These are phyloP conservation scores for Pleurozium schreberi DNA, from an alignment of 225 moss, liverwort and hornwort genomes.

Conservation along the genomic window DNA sequence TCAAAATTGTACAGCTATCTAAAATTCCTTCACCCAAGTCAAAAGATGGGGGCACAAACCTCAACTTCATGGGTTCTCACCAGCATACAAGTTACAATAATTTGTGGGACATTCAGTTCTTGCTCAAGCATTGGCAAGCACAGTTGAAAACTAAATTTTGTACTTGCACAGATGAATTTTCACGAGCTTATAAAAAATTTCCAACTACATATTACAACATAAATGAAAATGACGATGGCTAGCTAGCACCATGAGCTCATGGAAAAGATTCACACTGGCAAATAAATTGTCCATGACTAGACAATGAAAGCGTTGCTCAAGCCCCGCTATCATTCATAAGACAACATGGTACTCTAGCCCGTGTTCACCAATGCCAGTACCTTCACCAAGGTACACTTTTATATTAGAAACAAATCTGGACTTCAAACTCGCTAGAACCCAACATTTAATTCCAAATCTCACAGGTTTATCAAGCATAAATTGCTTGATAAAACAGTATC, in stretches of 20 bases:
- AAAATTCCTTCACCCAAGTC: neutral
- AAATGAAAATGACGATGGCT: neutral
- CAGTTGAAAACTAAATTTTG: neutral
- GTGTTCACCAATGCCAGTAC: neutral
- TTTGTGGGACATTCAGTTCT: neutral
- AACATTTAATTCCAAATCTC: neutral
- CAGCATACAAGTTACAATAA: neutral
- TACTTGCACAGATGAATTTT: neutral
- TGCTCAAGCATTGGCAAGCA: neutral
- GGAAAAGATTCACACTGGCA: neutral
- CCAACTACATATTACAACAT: no score
- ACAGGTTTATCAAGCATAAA: neutral
- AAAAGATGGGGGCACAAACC: neutral
- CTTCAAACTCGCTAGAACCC: accelerated
- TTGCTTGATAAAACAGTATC: neutral
- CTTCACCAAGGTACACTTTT: neutral
- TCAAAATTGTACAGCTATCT: neutral
- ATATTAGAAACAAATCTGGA: neutral
- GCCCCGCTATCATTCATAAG: neutral
- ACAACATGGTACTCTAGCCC: neutral
- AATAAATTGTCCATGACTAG: neutral
- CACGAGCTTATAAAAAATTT: neutral
- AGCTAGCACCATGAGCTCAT: neutral
- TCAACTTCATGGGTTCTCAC: neutral
- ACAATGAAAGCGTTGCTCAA: no score